These are phyloP conservation scores for Geotrichum candidum DNA, from an alignment of 1,139 yeast species.

Conservation along the genomic window DNA sequence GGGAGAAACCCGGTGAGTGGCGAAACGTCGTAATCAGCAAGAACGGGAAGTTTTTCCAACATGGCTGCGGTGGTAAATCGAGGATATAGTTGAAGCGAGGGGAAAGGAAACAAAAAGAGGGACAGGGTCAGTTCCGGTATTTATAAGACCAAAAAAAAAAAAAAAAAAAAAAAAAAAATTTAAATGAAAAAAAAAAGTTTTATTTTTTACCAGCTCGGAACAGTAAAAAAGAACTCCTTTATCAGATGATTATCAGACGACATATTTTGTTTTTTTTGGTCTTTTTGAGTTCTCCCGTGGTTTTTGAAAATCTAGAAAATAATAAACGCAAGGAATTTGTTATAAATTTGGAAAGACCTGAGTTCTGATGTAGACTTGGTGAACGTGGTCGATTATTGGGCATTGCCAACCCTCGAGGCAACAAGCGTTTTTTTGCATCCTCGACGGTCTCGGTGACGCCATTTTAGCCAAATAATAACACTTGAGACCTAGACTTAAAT, in stretches of 20 bases:
- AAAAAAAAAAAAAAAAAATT: background rate
- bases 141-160: background rate
- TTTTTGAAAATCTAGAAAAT: too few relatives aligned
- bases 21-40: slow-evolving; percentile 65
- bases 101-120: slow-evolving; percentile 21
- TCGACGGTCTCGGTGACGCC: too few relatives aligned
- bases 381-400: too few relatives aligned
- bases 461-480: too few relatives aligned
- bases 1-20: slow-evolving; percentile 76
- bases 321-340: too few relatives aligned
- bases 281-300: too few relatives aligned
- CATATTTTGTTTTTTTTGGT: too few relatives aligned
- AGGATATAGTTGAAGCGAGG: slow-evolving; percentile 24
- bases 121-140: slow-evolving; percentile 28
- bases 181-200: slow-evolving; percentile 7
- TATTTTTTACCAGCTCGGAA: slow-evolving; percentile 5
- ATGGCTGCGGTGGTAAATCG: slow-evolving; percentile 16
- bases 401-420: too few relatives aligned
- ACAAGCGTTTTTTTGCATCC: too few relatives aligned
- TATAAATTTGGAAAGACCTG: too few relatives aligned
- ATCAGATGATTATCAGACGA: background rate
- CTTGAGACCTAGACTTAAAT: too few relatives aligned
- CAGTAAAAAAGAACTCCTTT: background rate
- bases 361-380: too few relatives aligned
- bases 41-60: slow-evolving; percentile 37